Conservation (phyloP, 352 stramenopile genomes). For the Phytophthora hibernalis region DNA sequence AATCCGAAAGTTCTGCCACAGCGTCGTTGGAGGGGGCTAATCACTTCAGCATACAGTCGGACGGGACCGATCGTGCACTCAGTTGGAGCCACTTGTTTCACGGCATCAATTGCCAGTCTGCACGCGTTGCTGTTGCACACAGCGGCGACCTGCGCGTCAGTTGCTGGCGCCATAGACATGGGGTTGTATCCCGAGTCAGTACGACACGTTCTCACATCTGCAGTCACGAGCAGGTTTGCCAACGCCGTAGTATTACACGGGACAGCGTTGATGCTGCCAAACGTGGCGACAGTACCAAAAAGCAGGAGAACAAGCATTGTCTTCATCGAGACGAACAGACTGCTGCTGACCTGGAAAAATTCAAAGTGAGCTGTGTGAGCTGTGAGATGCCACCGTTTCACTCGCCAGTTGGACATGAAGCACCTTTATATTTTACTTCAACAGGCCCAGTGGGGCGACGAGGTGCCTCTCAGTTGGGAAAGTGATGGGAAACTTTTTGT, state of each 20-base stretch:
- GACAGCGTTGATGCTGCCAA: slow-evolving; percentile 10
- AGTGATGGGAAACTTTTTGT: no score
- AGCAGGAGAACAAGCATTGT: slow-evolving; percentile 5
- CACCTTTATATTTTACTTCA: slow-evolving; percentile 8
- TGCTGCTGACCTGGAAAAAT: slow-evolving; percentile 17
- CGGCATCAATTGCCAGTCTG: slow-evolving; percentile 22
- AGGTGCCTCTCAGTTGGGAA: slow-evolving; percentile 18
- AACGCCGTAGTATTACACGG: slow-evolving; percentile 38
- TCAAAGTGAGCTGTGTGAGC: slow-evolving; percentile 18
- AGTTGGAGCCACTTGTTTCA: slow-evolving; percentile 36
- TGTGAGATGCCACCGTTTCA: no score
- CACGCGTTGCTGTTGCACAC: slow-evolving; percentile 48
- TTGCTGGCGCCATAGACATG: slow-evolving; percentile 33
- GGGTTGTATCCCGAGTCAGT: slow-evolving; percentile 43
- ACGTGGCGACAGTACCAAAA: slow-evolving; percentile 11
- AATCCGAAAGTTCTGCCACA: slow-evolving; percentile 27
- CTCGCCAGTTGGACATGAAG: slow-evolving; percentile 21
- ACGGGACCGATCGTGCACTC: slow-evolving; percentile 41
- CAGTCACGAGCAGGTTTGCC: slow-evolving; percentile 32
- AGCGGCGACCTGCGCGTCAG: slow-evolving; percentile 31
- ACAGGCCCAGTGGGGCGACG: slow-evolving; percentile 27
- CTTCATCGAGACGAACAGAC: slow-evolving; percentile 40
- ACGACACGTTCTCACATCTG: slow-evolving; percentile 38
- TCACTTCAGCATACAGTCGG: slow-evolving; percentile 34
- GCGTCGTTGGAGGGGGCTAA: slow-evolving; percentile 27